Evolutionary conservation across 2,329 filamentous ascomycete genomes (phyloP), one percentile per base, ranked within the genome.

Genomic region (Leptographium procerum): DNA sequence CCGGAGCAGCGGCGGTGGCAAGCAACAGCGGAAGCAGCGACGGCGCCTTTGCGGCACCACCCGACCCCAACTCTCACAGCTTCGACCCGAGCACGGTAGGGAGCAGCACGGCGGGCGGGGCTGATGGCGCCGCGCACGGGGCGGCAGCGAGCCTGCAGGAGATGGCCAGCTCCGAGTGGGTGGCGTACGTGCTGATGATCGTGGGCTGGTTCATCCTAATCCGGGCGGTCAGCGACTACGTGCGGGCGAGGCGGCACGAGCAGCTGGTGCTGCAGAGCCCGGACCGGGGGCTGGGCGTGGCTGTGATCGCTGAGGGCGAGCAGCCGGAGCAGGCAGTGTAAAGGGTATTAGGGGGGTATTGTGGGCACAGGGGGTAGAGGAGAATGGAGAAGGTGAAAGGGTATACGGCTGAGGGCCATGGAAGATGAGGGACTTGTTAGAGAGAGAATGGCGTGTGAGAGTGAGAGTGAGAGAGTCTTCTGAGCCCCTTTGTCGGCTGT

Each of bases 121-220:
- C 28, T 28, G 45, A 31, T 14, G 33, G 33, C n/a, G 36, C 26
- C 36, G 16, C 55, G 4, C 26, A 28, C 2, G 76, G 77, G 47
- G n/a, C 33, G 31, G 52, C 22, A 8, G 22, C 52, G 1, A 72
- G 74, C 14, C 68, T 78, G 11, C 72, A 75, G 8, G 80, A 83
- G 40, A 82, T 96, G 48, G 82, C 80, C 7, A 86, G 86, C 56
- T 86, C 81, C 63, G 91, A 97, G 69, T 96, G 89, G 89, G 77
- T 96, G 62, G 89, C 91, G 13, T 99, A 97, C 67, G 77, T 88
- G 19, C 73, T 99, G 53, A 99, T 99, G 94, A 89, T 99, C 68
- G 87, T 95, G 1, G 94, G 94, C 6, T 99, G 94, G 94, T 97
- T 97, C 68, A 91, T 99, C 62, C 77, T 99, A 62, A 97, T 99